Percentiles rank a stretch among this genome's conserved stretches.
These are phyloP conservation scores for Curvularia hawaiiensis DNA, from an alignment of 2,329 filamentous ascomycete species.

Conservation along the genomic window DNA sequence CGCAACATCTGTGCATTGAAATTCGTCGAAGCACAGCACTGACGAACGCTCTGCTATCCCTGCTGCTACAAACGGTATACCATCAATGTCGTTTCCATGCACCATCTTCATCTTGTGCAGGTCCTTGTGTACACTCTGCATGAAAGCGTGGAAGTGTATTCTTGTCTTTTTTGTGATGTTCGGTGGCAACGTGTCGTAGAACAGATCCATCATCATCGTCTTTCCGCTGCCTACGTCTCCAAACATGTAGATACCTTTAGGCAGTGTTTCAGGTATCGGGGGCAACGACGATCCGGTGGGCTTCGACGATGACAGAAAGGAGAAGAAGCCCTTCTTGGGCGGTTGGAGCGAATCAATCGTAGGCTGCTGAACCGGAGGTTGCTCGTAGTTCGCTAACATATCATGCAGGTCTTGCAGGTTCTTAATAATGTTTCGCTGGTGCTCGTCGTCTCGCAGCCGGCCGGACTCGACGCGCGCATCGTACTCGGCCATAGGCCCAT, in stretches of 20 bases:
- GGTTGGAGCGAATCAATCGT: constrained; percentile 71
- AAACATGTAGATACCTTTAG: constrained; percentile 90
- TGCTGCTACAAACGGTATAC: constrained; percentile 90
- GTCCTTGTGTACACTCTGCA: constrained; percentile 95
- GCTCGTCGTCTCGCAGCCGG: constrained; percentile 80
- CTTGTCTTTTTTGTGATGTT: constrained; percentile 83
- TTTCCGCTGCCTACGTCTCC: constrained; percentile 97
- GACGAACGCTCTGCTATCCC: constrained; percentile 84
- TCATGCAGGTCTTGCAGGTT: constrained; percentile 88
- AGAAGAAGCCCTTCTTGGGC: constrained; percentile 60
- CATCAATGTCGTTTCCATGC: constrained; percentile 88
- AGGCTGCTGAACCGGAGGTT: constrained; percentile 77
- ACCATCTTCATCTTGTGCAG: constrained; percentile 89
- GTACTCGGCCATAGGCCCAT: constrained; percentile 86
- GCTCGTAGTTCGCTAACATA: constrained; percentile 74
- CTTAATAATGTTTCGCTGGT: constrained; percentile 90
- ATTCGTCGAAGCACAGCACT: constrained; percentile 97
- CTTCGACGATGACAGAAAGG: constrained; percentile 62
- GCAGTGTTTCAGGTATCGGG: constrained; percentile 73
- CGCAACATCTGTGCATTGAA: constrained; percentile 97
- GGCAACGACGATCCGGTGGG: constrained; percentile 47
- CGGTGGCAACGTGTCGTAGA: constrained; percentile 87
- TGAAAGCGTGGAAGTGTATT: constrained; percentile 99
- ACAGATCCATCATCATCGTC: constrained; percentile 99
- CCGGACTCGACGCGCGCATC: constrained; percentile 78